Conservation (phyloP, 2,329 filamentous ascomycete genomes). For the Myrmaecium sp. region DNA sequence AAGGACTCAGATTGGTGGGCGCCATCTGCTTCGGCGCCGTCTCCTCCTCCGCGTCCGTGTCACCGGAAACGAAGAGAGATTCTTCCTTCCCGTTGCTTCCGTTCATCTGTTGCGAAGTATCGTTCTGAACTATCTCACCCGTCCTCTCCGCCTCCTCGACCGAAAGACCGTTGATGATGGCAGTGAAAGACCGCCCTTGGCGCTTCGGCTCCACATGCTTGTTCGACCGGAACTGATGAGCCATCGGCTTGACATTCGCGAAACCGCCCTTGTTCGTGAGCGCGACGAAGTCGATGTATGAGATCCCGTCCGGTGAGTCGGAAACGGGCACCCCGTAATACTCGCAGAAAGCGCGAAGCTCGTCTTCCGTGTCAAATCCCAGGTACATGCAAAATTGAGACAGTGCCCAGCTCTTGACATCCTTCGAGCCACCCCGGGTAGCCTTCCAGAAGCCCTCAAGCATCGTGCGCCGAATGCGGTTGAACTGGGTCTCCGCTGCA, state of each 20-base stretch:
- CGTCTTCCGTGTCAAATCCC: conserved; percentile 37
- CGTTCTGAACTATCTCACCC: conserved; percentile 30
- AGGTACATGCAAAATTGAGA: conserved; percentile 33
- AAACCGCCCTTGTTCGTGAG: conserved; percentile 28
- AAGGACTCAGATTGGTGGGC: conserved; percentile 7
- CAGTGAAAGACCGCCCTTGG: conserved; percentile 34
- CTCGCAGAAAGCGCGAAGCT: conserved; percentile 37
- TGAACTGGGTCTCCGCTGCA: conserved; percentile 46
- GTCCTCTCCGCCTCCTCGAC: conserved; percentile 32
- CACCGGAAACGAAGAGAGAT: conserved; percentile 12
- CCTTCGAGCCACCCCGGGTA: conserved; percentile 33
- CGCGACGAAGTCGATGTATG: conserved; percentile 35
- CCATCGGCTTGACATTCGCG: conserved; percentile 10
- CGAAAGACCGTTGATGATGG: conserved; percentile 39
- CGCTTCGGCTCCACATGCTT: conserved; percentile 42
- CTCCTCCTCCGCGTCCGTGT: conserved; percentile 14
- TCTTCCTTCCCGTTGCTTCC: conserved; percentile 12
- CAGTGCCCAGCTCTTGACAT: conserved; percentile 40
- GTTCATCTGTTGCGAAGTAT: conserved; percentile 12
- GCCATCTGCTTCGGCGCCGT: not conserved
- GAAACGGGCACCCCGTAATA: conserved; percentile 35
- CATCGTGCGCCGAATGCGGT: conserved; percentile 37
- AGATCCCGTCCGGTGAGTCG: conserved; percentile 27
- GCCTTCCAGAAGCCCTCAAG: conserved; percentile 38
- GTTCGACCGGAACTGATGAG: conserved; percentile 35